A percentile compares a stretch with the other conserved stretches of the same genome.
phyloP scores from a whole-genome alignment of 345 rosid genomes.

The Durio zibethinus region DNA sequence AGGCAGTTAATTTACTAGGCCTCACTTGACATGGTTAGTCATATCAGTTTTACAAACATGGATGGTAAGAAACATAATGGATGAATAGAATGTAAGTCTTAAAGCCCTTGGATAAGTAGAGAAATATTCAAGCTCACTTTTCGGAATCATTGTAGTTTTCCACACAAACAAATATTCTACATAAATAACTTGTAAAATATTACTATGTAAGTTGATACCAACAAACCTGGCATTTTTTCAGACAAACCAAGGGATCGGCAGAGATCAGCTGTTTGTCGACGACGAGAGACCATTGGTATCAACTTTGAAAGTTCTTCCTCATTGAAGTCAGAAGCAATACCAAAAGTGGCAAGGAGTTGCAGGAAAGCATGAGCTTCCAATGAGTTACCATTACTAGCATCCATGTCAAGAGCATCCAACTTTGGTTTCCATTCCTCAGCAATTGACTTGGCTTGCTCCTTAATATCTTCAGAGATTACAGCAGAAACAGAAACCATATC shows the following conservation, averaged over 20 bases:
- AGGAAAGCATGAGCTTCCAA: conserved; percentile 98
- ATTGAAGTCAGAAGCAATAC: conserved; percentile 69
- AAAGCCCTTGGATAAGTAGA: background rate
- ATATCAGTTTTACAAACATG: background rate
- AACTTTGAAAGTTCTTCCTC: conserved; percentile 69
- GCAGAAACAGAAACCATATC: conserved; percentile 39
- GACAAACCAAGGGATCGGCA: conserved; percentile 87
- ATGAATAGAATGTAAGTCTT: background rate
- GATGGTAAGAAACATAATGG: background rate
- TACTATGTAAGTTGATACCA: background rate
- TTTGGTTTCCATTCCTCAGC: conserved; percentile 42
- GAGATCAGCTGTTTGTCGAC: conserved; percentile 93
- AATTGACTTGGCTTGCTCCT: background rate
- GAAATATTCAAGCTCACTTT: background rate
- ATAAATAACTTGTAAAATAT: background rate
- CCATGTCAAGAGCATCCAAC: conserved; percentile 71
- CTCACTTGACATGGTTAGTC: background rate
- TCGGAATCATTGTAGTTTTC: background rate
- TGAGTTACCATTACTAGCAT: conserved; percentile 88
- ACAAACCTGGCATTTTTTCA: conserved; percentile 92
- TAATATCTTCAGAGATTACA: background rate
- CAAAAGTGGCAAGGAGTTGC: conserved; percentile 88
- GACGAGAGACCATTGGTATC: conserved; percentile 97
- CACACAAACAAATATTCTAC: background rate
- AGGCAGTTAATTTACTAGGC: background rate